These are phyloP conservation scores for Plasmodium berghei DNA, from an alignment of 169 alveolate species.

Conservation along the genomic window DNA sequence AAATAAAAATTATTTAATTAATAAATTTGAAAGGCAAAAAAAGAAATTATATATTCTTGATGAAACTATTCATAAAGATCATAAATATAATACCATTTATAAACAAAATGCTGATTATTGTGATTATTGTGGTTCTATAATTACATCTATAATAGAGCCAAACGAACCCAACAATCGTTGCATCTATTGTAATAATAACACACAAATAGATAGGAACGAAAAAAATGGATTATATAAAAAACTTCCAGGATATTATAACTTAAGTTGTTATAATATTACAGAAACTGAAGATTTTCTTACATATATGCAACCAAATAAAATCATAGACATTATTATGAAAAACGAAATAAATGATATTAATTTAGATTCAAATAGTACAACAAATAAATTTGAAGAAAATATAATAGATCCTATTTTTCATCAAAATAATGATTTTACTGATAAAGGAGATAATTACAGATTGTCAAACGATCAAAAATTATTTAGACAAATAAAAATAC, in stretches of 20 bases:
- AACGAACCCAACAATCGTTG: not conserved
- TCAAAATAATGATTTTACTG: not conserved
- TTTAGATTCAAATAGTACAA: not conserved
- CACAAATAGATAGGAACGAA: not conserved
- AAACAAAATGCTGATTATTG: not conserved
- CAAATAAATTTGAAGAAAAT: not conserved
- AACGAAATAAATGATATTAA: not conserved
- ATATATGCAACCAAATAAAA: conserved; percentile 59
- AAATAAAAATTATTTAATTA: conserved; percentile 36
- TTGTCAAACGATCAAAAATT: conserved; percentile 29
- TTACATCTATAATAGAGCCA: not conserved
- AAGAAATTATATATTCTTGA: conserved; percentile 37
- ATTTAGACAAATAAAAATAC: conserved; percentile 56
- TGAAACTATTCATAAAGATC: conserved; percentile 37
- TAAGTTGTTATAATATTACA: conserved; percentile 33
- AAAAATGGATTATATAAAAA: not conserved
- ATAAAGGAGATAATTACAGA: not conserved
- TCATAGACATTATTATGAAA: conserved; percentile 31
- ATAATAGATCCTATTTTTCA: not conserved
- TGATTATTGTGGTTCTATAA: too few relatives aligned
- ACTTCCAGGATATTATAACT: conserved; percentile 35
- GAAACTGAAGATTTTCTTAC: conserved; percentile 17
- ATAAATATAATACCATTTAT: conserved; percentile 3
- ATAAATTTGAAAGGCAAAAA: conserved; percentile 19
- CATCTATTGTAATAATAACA: not conserved